Conservation (phyloP, 805 yeast genomes). For the Cyberlindnera mycetangii region DNA sequence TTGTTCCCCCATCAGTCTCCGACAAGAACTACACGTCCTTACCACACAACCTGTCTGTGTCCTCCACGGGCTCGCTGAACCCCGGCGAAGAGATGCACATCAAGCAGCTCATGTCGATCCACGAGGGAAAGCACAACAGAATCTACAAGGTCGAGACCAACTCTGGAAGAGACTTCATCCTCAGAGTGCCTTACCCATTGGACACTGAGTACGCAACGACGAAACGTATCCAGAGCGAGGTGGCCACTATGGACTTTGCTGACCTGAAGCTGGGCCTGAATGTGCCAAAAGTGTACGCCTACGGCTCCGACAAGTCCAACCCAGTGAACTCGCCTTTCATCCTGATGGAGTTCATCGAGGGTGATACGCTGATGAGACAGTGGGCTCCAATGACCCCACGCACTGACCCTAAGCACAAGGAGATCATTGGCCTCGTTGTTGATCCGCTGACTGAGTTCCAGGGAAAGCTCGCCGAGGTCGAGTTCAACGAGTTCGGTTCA, state of each 20-base stretch:
- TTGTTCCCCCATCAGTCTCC: constrained; percentile 35
- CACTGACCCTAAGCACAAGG: constrained; percentile 48
- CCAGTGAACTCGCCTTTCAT: constrained; percentile 71
- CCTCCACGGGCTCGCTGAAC: constrained; percentile 42
- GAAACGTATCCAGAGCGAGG: constrained; percentile 79
- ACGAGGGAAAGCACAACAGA: constrained; percentile 94
- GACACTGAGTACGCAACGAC: constrained; percentile 64
- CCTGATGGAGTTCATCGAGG: constrained; percentile 75
- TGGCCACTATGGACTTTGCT: constrained; percentile 88
- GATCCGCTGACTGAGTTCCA: constrained; percentile 72
- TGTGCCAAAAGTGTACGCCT: constrained; percentile 71
- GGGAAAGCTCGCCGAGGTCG: constrained; percentile 47
- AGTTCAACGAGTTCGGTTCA: constrained; percentile 77
- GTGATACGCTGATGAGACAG: constrained; percentile 78
- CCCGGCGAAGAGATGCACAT: constrained; percentile 47
- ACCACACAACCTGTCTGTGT: constrained; percentile 44
- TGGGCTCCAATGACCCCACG: constrained; percentile 85
- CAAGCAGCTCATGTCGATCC: constrained; percentile 76
- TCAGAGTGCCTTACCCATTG: constrained; percentile 83
- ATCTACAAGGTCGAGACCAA: constrained; percentile 70
- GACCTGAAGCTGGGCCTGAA: constrained; percentile 57
- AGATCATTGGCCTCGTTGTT: constrained; percentile 56
- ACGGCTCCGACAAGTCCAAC: constrained; percentile 60
- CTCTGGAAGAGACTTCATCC: constrained; percentile 57
- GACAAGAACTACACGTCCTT: constrained; percentile 41